Evolutionary conservation across 225 moss, liverwort and hornwort species (phyloP), one percentile per base, ranked within the genome.

Genomic region (Pseudisothecium myosuroides): DNA sequence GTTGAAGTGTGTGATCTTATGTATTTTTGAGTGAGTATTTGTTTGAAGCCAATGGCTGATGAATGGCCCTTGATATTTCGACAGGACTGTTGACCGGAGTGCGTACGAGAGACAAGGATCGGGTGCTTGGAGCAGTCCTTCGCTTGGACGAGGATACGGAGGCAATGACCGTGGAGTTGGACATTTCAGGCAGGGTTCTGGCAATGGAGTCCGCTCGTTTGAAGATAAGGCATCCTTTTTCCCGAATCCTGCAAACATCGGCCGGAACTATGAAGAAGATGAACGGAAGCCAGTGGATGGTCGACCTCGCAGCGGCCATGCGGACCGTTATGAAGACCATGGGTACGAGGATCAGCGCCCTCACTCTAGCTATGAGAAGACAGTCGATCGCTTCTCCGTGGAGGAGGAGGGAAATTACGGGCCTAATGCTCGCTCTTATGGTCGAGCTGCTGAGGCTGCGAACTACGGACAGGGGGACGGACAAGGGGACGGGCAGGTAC

Each of bases 241-340:
- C 76, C 99, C 99, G 5, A 99, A 99, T 84, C 99, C 99, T 87
- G 99, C 99, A 15, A 99, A 96, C 73, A 99, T 99, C 36, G 99
- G 99, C 63, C 97, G 99, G 77, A 99, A 99, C 91, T 99, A 99
- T 80, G 99, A 99, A 78, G 99, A 99, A 91, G 99, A 99, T 90
- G 99, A 99, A 86, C 95, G 99, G 69, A 99, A 99, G 90, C 99
- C 99, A 55, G 95, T 96, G 74, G 99, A 99, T 87, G 94, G 93
- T 83, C 97, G 97, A 54, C 97, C 97, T 41, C 96, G 97, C 83
- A 99, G 97, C 90, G 93, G 96, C 82, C 96, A 96, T 87, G 94
- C 94, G 56, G 99, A 97, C 84, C 96, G 95, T 23, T 99, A 94
- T 55, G 99, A 99, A 89, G 99, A 99, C 67, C 96, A 88, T 69